phyloP scores from a whole-genome alignment of 768 basidiomycete genomes.

The Boletus patriciae region DNA sequence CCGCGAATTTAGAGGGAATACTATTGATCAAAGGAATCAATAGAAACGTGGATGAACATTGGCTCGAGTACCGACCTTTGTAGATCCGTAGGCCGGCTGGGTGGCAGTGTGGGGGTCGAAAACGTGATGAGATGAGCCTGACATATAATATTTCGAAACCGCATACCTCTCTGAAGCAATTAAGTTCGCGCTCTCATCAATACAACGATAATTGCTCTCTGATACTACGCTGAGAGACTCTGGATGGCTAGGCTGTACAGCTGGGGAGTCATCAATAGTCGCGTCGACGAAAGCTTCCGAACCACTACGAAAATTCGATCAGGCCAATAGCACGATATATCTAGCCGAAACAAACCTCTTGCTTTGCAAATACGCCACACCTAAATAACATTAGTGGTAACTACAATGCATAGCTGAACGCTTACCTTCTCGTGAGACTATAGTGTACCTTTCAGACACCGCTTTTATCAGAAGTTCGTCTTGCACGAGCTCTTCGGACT shows the following conservation, averaged over 20 bases:
- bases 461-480: slow-evolving; percentile 9
- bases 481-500: slow-evolving; percentile 10
- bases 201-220: slow-evolving; percentile 24
- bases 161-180: slow-evolving; percentile 11
- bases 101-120: not conserved
- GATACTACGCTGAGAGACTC: slow-evolving; percentile 25
- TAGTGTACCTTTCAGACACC: slow-evolving; percentile 14
- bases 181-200: slow-evolving; percentile 1
- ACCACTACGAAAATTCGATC: slow-evolving; percentile 2
- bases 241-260: not conserved
- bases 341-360: slow-evolving; percentile 11
- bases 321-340: not conserved
- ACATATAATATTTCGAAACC: not conserved
- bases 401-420: not conserved
- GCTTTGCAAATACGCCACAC: slow-evolving; percentile 19
- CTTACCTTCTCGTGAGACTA: slow-evolving; percentile 13
- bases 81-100: slow-evolving; percentile 12
- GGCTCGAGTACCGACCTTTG: slow-evolving; percentile 15
- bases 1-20: slow-evolving; percentile 20
- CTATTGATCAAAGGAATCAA: slow-evolving; percentile 6
- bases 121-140: not conserved
- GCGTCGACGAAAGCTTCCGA: not conserved
- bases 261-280: not conserved
- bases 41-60: not conserved
- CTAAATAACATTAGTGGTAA: slow-evolving; percentile 7